Evolutionary conservation across 495 filamentous ascomycete genomes (phyloP), one percentile per base, ranked within the genome.

Genomic region (Lineolata rhizophorae): DNA sequence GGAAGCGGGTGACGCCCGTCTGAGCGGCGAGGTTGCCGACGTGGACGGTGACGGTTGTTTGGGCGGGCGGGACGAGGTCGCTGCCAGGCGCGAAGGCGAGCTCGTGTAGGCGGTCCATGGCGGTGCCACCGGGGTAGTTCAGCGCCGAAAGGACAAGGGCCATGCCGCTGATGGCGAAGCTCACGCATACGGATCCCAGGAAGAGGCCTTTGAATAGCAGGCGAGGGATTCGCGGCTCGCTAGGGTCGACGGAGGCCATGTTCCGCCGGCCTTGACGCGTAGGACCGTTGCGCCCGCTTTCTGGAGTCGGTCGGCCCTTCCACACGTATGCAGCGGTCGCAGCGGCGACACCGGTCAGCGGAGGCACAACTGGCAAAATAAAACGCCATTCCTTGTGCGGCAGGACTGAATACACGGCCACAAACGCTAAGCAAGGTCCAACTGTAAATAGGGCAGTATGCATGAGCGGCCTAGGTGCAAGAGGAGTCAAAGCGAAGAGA

Each of bases 361-460:
- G 56, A 0, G 90, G 90, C 27, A 91, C 61, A 41, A 68, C 58
- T 54, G 95, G 95, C 36, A 95, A 61, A 40, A 99, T 76, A 57
- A 99, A 99, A 13, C 87, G 76, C 57, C 79, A 77, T 54, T 99
- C 87, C 50, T 99, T 99, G 53, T 99, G 87, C 3, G 87, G 84
- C 27, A 90, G 73, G 30, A 62, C 37, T 29, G 77, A 85, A 56
- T 93, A 97, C 22, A 87, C 48, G 0, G 64, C 61, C 4, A 87
- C 58, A 43, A 90, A 99, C 13, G 62, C 45, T 2, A 87, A 24
- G 3, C 63, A 61, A 0, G 90, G 82, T n/a, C n/a, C n/a, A n/a
- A n/a, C n/a, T n/a, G n/a, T 25, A 18, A 19, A 13, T n/a, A 21
- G 18, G 30, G 18, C 9, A 12, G 22, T 6, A 25, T 25, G 6